Percentiles rank a stretch among this genome's conserved stretches.
Evolutionary conservation across 371 early-diverging fungal species (phyloP).

Genomic region (Mortierella sp.): DNA sequence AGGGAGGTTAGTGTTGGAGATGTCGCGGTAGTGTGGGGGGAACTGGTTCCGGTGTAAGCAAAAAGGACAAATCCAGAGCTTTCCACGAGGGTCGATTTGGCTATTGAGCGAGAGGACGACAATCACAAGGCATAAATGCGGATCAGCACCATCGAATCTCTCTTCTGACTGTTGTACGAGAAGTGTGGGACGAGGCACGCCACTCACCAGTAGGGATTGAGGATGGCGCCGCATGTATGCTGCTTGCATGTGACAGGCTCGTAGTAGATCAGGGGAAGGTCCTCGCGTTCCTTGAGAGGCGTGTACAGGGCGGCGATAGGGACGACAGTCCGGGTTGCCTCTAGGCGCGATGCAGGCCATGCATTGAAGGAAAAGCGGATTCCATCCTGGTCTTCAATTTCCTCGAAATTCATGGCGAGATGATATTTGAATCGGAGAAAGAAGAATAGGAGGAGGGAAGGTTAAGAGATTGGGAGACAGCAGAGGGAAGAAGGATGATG

Average conservation of each 20-base stretch:
- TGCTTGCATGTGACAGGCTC: slow-evolving; percentile 98
- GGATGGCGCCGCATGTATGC: slow-evolving; percentile 92
- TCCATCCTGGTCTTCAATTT: slow-evolving; percentile 93
- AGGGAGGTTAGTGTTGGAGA: slow-evolving; percentile 94
- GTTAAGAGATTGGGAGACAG: not conserved
- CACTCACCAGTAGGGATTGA: slow-evolving; percentile 97
- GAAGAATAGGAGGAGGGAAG: slow-evolving; percentile 15
- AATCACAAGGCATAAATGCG: no score
- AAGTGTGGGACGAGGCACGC: not conserved
- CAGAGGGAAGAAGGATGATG: not conserved
- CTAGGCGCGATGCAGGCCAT: slow-evolving; percentile 94
- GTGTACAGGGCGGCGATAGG: slow-evolving; percentile 98
- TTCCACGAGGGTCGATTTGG: slow-evolving; percentile 94
- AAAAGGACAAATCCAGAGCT: slow-evolving; percentile 99
- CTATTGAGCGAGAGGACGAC: slow-evolving; percentile 53
- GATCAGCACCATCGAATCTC: no score
- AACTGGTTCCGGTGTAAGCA: slow-evolving; percentile 98
- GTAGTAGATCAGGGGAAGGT: slow-evolving; percentile 88
- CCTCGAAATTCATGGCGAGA: slow-evolving; percentile 84
- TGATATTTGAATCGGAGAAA: no score
- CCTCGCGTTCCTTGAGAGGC: slow-evolving; percentile 94
- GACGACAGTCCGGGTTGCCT: slow-evolving; percentile 95
- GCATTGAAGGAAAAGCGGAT: slow-evolving; percentile 99
- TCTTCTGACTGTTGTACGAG: no score
- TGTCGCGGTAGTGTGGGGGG: slow-evolving; percentile 99